Base-by-base conservation (phyloP, 306 rosid species). In the Castanopsis chinensis region DNA sequence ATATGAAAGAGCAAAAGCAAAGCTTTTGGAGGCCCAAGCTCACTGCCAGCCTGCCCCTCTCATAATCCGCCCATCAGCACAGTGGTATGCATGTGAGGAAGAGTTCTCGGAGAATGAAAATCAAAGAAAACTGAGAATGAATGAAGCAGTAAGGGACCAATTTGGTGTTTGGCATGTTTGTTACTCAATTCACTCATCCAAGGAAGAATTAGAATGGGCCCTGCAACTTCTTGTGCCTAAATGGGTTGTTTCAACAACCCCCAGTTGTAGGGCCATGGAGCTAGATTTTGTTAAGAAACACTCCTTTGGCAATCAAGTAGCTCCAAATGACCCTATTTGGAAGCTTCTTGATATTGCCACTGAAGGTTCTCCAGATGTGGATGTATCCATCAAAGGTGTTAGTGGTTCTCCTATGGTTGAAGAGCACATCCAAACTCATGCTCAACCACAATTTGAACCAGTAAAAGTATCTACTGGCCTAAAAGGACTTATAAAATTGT, bases 181-280 rank as follows among this genome's bases (percentile, higher is more conserved):
- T 83, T 93, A 87, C 75, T 82, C 97, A 6, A 90, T 89, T 83
- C 97, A 93, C 90, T 91, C 97, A 14, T 91, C 94, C 41, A 87
- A 81, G 86, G 93, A 87, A 68, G 98, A 93, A 86, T 85, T 93
- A 74, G 98, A 93, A 83, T 86, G 93, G 91, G 93, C 93, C 17
- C 89, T 93, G 69, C 89, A 85, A 77, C 89, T 90, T 89, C 92
- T 93, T 71, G 78, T 88, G 60, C 97, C 98, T 68, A 88, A 87
- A 81, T 93, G 97, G 98, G 93, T 91, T 78, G 90, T 93, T 87
- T 93, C 98, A 72, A 93, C 95, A 57, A 90, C 97, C 74, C 92
- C 97, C 33, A 83, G 74, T 84, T 93, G 95, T 81, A 84, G 92
- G 84, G 94, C 93, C 71, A 81, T 86, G 90, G 95, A 91, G 76